A percentile compares a stretch with the other conserved stretches of the same genome.
Conservation (phyloP, 106 monocot genomes). For the Platanthera zijinensis region DNA sequence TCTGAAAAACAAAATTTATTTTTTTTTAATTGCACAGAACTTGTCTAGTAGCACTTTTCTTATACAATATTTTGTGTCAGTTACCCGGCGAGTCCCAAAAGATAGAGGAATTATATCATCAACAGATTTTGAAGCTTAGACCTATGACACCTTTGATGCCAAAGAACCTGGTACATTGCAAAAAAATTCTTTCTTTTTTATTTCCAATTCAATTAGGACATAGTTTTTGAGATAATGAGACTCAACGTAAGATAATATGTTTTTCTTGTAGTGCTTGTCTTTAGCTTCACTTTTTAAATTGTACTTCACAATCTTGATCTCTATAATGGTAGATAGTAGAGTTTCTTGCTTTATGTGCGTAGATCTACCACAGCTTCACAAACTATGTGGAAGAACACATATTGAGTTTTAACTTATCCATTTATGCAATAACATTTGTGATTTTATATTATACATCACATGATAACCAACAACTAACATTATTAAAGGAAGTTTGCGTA, state of each 20-base stretch:
- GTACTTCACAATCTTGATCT: background rate
- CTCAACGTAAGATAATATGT: background rate
- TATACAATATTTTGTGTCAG: slow-evolving; percentile 7
- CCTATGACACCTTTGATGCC: slow-evolving; percentile 26
- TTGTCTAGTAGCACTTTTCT: background rate
- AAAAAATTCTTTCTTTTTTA: background rate
- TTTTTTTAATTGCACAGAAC: background rate
- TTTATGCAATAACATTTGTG: background rate
- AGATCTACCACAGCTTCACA: background rate
- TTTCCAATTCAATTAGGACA: slow-evolving; percentile 8
- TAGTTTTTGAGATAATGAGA: background rate
- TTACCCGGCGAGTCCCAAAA: slow-evolving; percentile 19
- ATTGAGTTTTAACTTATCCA: background rate
- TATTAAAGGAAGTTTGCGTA: background rate
- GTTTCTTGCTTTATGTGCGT: background rate
- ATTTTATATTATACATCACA: background rate
- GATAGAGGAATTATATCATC: slow-evolving; percentile 22
- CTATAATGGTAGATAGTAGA: background rate
- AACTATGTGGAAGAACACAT: background rate
- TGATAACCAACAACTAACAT: background rate
- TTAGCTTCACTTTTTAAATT: background rate
- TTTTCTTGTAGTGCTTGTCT: background rate
- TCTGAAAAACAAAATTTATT: background rate
- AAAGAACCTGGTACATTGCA: slow-evolving; percentile 16
- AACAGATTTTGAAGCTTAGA: slow-evolving; percentile 20